These are phyloP conservation scores for Pestalotiopsis sp. DNA, from an alignment of 2,329 filamentous ascomycete species.

Conservation along the genomic window DNA sequence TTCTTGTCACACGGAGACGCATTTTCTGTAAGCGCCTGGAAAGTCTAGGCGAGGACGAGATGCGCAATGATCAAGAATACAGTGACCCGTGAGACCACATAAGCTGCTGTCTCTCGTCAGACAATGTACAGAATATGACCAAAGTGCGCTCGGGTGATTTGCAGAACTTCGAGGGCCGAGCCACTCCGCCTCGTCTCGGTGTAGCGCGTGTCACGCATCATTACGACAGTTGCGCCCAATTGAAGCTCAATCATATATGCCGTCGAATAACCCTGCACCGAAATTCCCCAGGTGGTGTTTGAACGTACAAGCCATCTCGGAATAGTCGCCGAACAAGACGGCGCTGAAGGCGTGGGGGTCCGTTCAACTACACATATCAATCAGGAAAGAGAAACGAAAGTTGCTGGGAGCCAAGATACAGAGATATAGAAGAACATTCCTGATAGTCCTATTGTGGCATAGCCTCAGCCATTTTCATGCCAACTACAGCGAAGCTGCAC, in stretches of 20 bases:
- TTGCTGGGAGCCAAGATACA: background rate
- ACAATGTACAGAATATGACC: background rate
- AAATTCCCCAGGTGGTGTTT: background rate
- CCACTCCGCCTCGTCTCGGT: background rate
- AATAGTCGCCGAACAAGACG: background rate
- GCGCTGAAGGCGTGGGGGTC: background rate
- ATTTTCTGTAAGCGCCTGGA: background rate
- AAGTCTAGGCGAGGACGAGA: slow-evolving; percentile 14
- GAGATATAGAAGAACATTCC: background rate
- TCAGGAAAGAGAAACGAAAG: background rate
- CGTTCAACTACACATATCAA: background rate
- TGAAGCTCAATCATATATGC: too few species aligned
- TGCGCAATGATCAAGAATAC: background rate
- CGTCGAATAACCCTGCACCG: too few species aligned
- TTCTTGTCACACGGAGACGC: background rate
- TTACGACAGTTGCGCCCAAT: background rate
- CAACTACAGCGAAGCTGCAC: background rate
- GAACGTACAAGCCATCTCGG: background rate
- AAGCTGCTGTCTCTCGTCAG: slow-evolving; percentile 9
- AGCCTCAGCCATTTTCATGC: background rate
- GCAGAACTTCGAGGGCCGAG: background rate
- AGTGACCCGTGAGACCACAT: slow-evolving; percentile 17
- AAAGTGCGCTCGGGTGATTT: background rate
- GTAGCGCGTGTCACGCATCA: background rate
- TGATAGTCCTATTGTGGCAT: background rate